Evolutionary conservation across 805 yeast genomes (phyloP), one percentile per base, ranked within the genome.

Genomic region (Wickerhamomyces bisporus): DNA sequence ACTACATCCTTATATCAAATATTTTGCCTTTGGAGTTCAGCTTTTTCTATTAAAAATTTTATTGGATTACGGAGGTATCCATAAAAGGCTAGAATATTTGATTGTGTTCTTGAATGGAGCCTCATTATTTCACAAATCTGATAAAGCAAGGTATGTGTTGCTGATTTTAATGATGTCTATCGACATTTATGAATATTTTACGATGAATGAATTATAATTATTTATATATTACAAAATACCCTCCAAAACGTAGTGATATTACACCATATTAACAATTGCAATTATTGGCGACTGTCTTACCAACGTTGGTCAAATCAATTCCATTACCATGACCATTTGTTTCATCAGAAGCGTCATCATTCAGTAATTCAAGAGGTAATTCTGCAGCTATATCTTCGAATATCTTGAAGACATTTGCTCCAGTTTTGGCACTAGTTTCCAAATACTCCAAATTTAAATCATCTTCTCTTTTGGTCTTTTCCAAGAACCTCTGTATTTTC

Each of bases 371-470:
- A 11, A 62, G 53, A 0, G 77, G 76, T 50, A 79, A 60, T 43
- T 68, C 68, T 44, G 64, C 57, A 1, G 84, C 75, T 33, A 70
- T 62, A 8, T 50, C 50, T 35, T 55, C 59, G 49, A 71, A 72
- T 17, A 65, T 44, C 25, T 69, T 65, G 1, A 48, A 49, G 1
- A 87, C 73, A 21, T 85, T 85, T 30, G 67, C 66, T 9, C 89
- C 89, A 3, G 75, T 65, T 57, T 81, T 84, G 3, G 95, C 89
- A 44, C 53, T 50, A 23, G 55, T 47, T 13, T 50, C 42, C 1
- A 52, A 10, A 30, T 34, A 53, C 21, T 44, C 44, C 39, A 55
- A 60, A 15, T 41, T 61, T 53, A 15, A 72, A 67, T 43, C 70
- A 5, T 32, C 32, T 19, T 31, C 25, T 15, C 43, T 24, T 23